Evolutionary conservation across 1,284 basidiomycete genomes (phyloP).

Genomic region (Malassezia cuniculi): DNA sequence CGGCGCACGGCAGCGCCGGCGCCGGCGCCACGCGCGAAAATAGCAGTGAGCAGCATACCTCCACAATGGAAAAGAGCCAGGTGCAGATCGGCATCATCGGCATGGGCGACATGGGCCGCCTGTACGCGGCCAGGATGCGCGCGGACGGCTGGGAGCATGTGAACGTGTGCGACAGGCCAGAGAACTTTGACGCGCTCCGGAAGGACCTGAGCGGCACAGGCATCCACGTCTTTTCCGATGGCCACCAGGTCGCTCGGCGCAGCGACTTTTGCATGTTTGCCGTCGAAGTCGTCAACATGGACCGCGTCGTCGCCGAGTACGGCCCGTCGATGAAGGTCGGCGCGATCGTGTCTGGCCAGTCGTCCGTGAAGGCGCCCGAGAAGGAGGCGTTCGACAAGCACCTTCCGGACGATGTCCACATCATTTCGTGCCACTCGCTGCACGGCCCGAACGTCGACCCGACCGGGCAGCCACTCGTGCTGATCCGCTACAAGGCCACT

Average conservation of each 20-base stretch:
- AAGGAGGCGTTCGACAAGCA: slow-evolving; percentile 75
- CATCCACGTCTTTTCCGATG: slow-evolving; percentile 61
- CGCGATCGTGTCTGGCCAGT: slow-evolving; percentile 86
- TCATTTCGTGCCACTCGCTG: slow-evolving; percentile 84
- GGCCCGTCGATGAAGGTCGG: slow-evolving; percentile 88
- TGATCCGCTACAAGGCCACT: slow-evolving; percentile 75
- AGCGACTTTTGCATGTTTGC: slow-evolving; percentile 84
- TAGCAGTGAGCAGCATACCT: background rate
- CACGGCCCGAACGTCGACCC: slow-evolving; percentile 86
- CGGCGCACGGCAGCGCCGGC: background rate
- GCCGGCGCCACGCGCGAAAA: background rate
- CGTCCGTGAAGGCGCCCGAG: slow-evolving; percentile 92
- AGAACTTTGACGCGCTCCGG: slow-evolving; percentile 58
- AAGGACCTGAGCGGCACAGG: slow-evolving; percentile 54
- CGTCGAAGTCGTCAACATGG: slow-evolving; percentile 83
- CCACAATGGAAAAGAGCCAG: slow-evolving; percentile 16
- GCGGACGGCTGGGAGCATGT: slow-evolving; percentile 68
- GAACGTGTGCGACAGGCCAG: slow-evolving; percentile 77
- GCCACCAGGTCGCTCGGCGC: slow-evolving; percentile 67
- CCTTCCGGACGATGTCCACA: slow-evolving; percentile 71
- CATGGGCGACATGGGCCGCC: slow-evolving; percentile 67
- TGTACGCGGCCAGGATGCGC: slow-evolving; percentile 71
- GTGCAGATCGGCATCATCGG: slow-evolving; percentile 47
- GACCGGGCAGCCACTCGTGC: slow-evolving; percentile 78
- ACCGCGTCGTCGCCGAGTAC: slow-evolving; percentile 67